Evolutionary conservation across 495 filamentous ascomycete species (phyloP).

Genomic region (Penicillium manginii): DNA sequence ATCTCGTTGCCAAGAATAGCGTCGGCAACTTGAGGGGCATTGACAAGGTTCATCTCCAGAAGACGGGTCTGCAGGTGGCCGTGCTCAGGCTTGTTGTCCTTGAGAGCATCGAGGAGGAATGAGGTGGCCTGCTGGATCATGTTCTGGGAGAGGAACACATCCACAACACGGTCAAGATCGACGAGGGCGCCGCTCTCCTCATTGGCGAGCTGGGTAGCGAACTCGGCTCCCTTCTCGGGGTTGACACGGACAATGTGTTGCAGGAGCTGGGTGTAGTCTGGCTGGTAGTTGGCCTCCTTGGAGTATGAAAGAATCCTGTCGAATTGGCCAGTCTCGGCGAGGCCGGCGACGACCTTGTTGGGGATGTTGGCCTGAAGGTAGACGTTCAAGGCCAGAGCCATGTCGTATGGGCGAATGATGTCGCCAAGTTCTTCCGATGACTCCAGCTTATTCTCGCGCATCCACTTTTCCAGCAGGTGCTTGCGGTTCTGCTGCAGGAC

Average conservation of each 20-base stretch:
- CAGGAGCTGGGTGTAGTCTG: slow-evolving; percentile 87
- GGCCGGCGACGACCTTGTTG: slow-evolving; percentile 90
- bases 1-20: slow-evolving; percentile 97
- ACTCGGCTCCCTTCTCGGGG: slow-evolving; percentile 93
- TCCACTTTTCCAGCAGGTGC: slow-evolving; percentile 96
- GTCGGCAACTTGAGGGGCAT: slow-evolving; percentile 95
- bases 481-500: slow-evolving; percentile 93
- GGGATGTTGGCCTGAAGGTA: slow-evolving; percentile 87
- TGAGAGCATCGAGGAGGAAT: slow-evolving; percentile 92
- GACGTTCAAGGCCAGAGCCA: slow-evolving; percentile 79
- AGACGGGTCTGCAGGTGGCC: slow-evolving; percentile 90
- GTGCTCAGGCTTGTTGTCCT: slow-evolving; percentile 93
- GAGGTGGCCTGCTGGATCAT: slow-evolving; percentile 98
- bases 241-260: slow-evolving; percentile 91
- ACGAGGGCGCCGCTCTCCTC: slow-evolving; percentile 82
- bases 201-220: slow-evolving; percentile 85
- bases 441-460: slow-evolving; percentile 91
- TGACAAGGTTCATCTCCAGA: slow-evolving; percentile 96
- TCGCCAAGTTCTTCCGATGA: slow-evolving; percentile 96
- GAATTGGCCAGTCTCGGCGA: slow-evolving; percentile 94
- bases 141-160: slow-evolving; percentile 95
- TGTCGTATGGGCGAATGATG: slow-evolving; percentile 85
- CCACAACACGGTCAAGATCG: slow-evolving; percentile 92
- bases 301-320: slow-evolving; percentile 94
- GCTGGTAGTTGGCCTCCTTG: slow-evolving; percentile 78